phyloP scores from a whole-genome alignment of 768 basidiomycete genomes.

The Rhodotorula kratochvilovae region DNA sequence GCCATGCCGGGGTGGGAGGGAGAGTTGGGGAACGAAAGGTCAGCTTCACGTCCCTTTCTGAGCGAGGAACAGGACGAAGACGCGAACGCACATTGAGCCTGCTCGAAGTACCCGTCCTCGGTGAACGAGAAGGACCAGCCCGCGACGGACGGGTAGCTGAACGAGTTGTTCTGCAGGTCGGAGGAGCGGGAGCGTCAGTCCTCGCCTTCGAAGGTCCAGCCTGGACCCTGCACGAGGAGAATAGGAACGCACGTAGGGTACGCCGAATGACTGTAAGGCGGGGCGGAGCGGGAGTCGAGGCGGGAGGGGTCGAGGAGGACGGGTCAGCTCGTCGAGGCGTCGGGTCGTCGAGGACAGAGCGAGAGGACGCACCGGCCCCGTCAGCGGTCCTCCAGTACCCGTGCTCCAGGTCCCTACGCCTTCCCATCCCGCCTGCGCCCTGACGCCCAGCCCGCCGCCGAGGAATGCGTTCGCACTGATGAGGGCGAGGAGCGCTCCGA shows the following conservation, averaged over 20 bases:
- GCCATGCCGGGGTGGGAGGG: no score
- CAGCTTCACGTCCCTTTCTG: no score
- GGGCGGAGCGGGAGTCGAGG: neutral
- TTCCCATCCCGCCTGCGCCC: slow-evolving; percentile 63
- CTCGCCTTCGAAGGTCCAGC: no score
- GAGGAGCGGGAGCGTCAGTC: slow-evolving; percentile 13
- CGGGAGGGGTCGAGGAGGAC: no score
- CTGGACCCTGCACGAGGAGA: no score
- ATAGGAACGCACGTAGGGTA: neutral
- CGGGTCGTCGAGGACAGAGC: neutral
- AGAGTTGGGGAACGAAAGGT: no score
- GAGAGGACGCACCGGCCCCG: slow-evolving; percentile 67
- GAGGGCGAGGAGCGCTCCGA: no score
- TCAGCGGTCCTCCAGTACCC: slow-evolving; percentile 66
- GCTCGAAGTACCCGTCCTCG: slow-evolving; percentile 70
- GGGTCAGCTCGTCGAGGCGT: neutral
- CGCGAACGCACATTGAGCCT: no score
- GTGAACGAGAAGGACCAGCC: slow-evolving; percentile 60
- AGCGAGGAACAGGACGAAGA: no score
- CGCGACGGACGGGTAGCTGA: slow-evolving; percentile 73
- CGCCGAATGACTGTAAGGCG: neutral
- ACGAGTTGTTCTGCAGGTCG: slow-evolving; percentile 69
- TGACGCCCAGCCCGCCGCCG: no score
- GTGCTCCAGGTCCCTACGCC: slow-evolving; percentile 80
- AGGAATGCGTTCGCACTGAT: no score